Base-by-base conservation (phyloP, 345 rosid genomes). In the Jatropha curcas region DNA sequence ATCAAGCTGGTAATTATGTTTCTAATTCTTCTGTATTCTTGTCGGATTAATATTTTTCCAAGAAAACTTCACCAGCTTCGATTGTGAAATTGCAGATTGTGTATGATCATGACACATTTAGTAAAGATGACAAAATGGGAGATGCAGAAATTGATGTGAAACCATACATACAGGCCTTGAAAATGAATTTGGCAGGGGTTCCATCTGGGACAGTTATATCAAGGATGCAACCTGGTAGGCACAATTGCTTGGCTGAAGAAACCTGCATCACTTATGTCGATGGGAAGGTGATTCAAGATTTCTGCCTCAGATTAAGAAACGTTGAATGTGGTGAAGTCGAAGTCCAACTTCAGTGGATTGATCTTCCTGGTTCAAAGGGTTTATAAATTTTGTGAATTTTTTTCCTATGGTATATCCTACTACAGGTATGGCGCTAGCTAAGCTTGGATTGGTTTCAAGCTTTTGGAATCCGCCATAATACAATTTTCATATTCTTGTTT, bases 61-160 rank as follows among this genome's bases (percentile, higher is more conserved):
- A n/a, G n/a, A n/a, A n/a, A n/a, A n/a, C n/a, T n/a, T n/a, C n/a
- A n/a, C n/a, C n/a, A n/a, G n/a, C n/a, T n/a, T n/a, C n/a, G n/a
- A n/a, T n/a, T n/a, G n/a, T n/a, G n/a, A n/a, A 24, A 63, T 70
- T 68, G 68, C 89, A 92, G 95, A 51, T 67, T 19, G 95, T 92
- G 41, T 92, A 90, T 25, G 97, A 94, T 73, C 78, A 75, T 72
- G 97, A 90, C 62, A 28, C 73, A 7, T 84, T 92, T 77, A 84
- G 84, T 22, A 80, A 74, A 30, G 98, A 94, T 59, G 98, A 94
- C 75, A 89, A 83, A 77, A 92, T 92, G 98, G 97, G 97, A 30
- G 88, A 87, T 19, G 97, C 97, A 2, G 97, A 89, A 76, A 80
- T 94, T 72, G 82, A 81, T 27, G 77, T 92, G 16, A 77, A 73